Percentiles rank a stretch among this genome's conserved stretches.
Conservation (phyloP, 257 asterid species). For the Echium plantagineum region DNA sequence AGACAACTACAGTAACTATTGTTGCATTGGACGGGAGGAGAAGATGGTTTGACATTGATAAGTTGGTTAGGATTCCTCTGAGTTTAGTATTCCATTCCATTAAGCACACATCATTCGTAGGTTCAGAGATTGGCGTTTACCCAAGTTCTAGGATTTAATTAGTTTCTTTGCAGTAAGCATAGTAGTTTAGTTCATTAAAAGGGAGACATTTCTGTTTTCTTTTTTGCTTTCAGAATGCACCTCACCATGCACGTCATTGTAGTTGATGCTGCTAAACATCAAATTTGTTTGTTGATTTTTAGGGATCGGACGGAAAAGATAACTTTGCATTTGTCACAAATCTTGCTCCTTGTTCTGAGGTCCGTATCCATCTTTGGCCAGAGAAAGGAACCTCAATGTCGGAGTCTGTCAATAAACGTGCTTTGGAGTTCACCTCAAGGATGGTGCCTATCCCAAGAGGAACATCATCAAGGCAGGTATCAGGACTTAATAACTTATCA, state of each 20-base stretch:
- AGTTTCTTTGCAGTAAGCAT: neutral
- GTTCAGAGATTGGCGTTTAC: neutral
- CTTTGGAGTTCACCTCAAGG: slow-evolving; percentile 75
- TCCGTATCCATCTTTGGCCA: slow-evolving; percentile 90
- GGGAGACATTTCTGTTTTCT: neutral
- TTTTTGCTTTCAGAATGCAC: neutral
- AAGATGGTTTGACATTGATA: slow-evolving; percentile 92
- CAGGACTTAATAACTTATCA: slow-evolving; percentile 4
- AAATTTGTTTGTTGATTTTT: slow-evolving; percentile 12
- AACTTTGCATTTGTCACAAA: slow-evolving; percentile 92
- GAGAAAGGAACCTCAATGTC: slow-evolving; percentile 49
- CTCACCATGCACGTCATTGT: neutral
- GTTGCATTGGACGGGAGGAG: slow-evolving; percentile 98
- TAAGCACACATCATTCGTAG: neutral
- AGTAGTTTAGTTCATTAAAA: neutral
- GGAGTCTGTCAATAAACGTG: slow-evolving; percentile 31
- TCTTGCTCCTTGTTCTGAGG: slow-evolving; percentile 92
- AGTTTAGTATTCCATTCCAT: neutral
- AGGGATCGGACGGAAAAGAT: slow-evolving; percentile 58
- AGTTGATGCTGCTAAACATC: neutral
- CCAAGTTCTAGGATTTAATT: neutral
- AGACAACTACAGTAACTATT: slow-evolving; percentile 66
- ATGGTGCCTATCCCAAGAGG: slow-evolving; percentile 95
- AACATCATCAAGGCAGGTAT: slow-evolving; percentile 98
- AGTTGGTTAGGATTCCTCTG: slow-evolving; percentile 44